A percentile compares a stretch with the other conserved stretches of the same genome.
These are phyloP conservation scores for Solanum pinnatisectum DNA, from an alignment of 257 asterid genomes.

Conservation along the genomic window DNA sequence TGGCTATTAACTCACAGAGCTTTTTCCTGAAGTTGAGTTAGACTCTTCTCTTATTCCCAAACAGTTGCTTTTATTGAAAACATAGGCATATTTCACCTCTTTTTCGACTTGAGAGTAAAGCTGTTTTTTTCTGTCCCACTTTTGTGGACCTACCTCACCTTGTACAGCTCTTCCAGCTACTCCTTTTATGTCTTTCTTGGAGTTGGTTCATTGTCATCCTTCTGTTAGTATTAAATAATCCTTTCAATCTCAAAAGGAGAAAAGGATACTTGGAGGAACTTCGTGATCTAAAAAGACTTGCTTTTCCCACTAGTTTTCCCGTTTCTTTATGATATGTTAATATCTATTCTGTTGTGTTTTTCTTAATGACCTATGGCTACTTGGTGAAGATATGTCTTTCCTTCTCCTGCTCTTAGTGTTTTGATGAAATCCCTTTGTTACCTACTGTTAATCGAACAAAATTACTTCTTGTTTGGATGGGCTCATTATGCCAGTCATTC, in stretches of 20 bases:
- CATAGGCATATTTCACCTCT: background rate
- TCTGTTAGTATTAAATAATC: background rate
- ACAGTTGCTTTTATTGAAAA: background rate
- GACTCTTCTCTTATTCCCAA: background rate
- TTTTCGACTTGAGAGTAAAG: background rate
- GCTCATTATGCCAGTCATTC: background rate
- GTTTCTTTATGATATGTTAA: background rate
- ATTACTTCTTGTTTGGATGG: background rate
- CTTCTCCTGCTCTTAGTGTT: background rate
- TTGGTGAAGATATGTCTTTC: background rate
- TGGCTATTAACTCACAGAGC: background rate
- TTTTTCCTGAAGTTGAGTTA: background rate
- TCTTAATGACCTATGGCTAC: background rate
- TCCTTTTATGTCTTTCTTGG: background rate
- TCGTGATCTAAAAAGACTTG: background rate
- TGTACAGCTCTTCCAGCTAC: background rate
- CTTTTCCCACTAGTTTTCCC: background rate
- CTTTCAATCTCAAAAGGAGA: background rate
- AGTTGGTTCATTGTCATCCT: background rate
- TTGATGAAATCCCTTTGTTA: background rate
- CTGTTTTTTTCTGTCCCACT: background rate
- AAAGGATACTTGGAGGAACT: background rate
- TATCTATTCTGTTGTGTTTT: background rate
- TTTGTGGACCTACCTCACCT: background rate
- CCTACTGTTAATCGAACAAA: background rate